Base-by-base conservation (phyloP, 192 early-diverging fungal genomes). In the Obelidium mucronatum region DNA sequence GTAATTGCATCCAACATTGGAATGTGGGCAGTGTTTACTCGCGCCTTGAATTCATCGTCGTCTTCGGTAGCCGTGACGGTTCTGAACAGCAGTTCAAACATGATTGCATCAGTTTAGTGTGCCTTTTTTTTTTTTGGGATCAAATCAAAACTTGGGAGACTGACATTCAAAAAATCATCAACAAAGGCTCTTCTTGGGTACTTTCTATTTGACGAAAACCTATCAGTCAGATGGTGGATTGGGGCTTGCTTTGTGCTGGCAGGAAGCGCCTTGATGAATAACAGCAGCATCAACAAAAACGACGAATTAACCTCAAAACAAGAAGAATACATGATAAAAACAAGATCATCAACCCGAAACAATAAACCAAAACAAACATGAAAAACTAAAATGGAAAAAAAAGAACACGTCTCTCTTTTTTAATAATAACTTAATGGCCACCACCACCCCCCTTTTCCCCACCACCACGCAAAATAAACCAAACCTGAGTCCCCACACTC, bases 1-100 rank as follows among this genome's bases (percentile, higher is more conserved):
- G 89, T 93, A n/a, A 86, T 91, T 33, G 79, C 81, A 17, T 91
- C 90, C 54, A 96, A 96, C 72, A 87, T 91, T 2, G 65, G 90
- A 62, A 97, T 97, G 95, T 97, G 95, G 95, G 89, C 89, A 2
- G 80, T 90, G 2, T 95, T 96, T 70, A 94, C 95, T 52, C 93
- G 93, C 65, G 94, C 94, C 3, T 83, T 97, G 36, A 90, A 87
- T 60, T 83, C 82, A 44, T 90, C 94, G 24, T 80, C 87, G 40
- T 93, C 93, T 19, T 93, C 94, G 2, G 79, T 90, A 2, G 88
- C 91, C 30, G 93, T 94, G 6, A 92, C 91, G 17, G 86, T 93
- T 54, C 74, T 94, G 67, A 94, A 94, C 81, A 94, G 88, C 24
- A 91, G 90, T 5, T 86, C 87, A 22, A 96, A 94, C 75, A 93